Conservation (phyloP, 805 yeast species). For the Starmerella sp. region DNA sequence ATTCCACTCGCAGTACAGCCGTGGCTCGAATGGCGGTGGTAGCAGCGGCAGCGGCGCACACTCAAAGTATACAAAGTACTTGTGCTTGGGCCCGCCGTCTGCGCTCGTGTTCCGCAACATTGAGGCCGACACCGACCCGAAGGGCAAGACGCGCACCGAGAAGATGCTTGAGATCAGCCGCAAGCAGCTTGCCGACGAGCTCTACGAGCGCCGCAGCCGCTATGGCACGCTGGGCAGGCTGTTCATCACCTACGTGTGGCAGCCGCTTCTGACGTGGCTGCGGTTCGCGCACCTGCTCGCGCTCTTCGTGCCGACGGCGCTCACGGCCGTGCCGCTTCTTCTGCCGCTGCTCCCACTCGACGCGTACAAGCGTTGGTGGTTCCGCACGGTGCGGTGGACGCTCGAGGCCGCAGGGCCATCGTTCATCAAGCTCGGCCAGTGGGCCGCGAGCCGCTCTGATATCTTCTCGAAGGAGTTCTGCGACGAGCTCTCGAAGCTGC, state of each 20-base stretch:
- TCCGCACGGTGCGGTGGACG: slow-evolving; percentile 45
- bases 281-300: slow-evolving; percentile 58
- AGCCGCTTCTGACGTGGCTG: slow-evolving; percentile 56
- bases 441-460: slow-evolving; percentile 98
- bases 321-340: slow-evolving; percentile 47
- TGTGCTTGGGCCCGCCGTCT: background rate
- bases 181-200: slow-evolving; percentile 8
- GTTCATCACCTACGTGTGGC: slow-evolving; percentile 33
- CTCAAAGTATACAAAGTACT: background rate
- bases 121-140: slow-evolving; percentile 9
- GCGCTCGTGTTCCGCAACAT: slow-evolving; percentile 10
- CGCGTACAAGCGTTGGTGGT: slow-evolving; percentile 50
- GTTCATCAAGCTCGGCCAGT: slow-evolving; percentile 71
- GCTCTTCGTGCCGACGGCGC: slow-evolving; percentile 59
- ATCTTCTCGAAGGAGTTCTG: slow-evolving; percentile 75
- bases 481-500: slow-evolving; percentile 61
- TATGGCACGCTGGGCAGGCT: slow-evolving; percentile 6
- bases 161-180: slow-evolving; percentile 17
- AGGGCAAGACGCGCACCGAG: slow-evolving; percentile 18
- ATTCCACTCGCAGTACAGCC: no score
- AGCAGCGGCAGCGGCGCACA: no score
- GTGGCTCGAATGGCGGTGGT: no score
- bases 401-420: slow-evolving; percentile 89
- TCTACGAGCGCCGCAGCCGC: background rate
- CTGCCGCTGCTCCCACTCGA: slow-evolving; percentile 35